A percentile compares a stretch with the other conserved stretches of the same genome.
phyloP scores from a whole-genome alignment of 2,329 filamentous ascomycete genomes.

The Arachnomyces sp. region DNA sequence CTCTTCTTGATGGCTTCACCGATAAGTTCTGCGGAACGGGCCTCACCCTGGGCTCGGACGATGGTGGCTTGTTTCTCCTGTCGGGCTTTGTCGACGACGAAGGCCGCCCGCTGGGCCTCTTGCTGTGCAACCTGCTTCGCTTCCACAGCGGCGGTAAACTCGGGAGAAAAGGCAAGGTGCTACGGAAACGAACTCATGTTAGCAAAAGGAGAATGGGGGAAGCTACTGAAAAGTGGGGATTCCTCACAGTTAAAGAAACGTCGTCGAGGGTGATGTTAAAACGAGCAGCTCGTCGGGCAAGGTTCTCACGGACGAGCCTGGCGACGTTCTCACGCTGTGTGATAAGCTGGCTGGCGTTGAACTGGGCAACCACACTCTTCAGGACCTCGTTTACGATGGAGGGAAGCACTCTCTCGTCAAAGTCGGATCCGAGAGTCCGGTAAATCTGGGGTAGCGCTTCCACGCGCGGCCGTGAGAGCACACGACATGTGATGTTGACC shows the following conservation, averaged over 20 bases:
- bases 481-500: conserved; percentile 99
- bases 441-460: conserved; percentile 93
- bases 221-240: background rate
- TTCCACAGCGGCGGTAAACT: conserved; percentile 61
- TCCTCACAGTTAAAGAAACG: conserved; percentile 81
- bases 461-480: conserved; percentile 82
- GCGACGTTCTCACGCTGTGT: conserved; percentile 98
- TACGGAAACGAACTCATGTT: conserved; percentile 19
- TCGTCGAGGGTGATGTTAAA: conserved; percentile 98
- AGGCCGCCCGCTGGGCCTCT: conserved; percentile 93
- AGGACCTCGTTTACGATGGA: conserved; percentile 98
- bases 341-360: conserved; percentile 96
- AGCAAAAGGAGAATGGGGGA: conserved; percentile 1
- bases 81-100: conserved; percentile 95
- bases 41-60: conserved; percentile 97
- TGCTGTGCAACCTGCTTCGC: conserved; percentile 68
- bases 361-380: conserved; percentile 97
- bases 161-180: conserved; percentile 61
- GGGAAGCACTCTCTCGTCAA: conserved; percentile 91
- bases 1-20: conserved; percentile 99
- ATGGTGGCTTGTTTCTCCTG: conserved; percentile 99
- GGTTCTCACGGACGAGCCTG: conserved; percentile 81
- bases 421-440: conserved; percentile 87
- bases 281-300: conserved; percentile 78
- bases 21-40: conserved; percentile 92